Conservation (phyloP, 2,329 filamentous ascomycete species). For the Colletotrichum karsti region DNA sequence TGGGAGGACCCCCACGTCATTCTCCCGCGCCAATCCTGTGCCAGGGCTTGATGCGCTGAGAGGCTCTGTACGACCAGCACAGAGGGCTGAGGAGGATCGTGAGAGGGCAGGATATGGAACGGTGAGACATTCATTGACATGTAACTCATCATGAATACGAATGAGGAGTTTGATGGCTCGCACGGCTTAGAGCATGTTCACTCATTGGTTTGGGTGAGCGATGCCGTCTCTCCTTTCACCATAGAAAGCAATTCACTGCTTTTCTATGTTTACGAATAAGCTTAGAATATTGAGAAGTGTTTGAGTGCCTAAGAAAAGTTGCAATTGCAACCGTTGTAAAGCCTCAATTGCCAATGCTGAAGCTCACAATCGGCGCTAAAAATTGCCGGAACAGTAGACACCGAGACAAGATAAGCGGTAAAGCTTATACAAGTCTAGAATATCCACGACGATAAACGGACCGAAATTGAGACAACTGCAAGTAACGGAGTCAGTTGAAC, state of each 20-base stretch:
- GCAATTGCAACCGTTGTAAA: not conserved
- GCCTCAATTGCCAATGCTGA: not conserved
- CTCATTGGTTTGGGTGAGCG: no score
- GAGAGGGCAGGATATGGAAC: no score
- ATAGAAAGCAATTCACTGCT: no score
- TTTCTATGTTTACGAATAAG: no score
- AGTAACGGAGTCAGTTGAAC: not conserved
- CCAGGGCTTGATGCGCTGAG: not conserved
- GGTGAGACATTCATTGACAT: no score
- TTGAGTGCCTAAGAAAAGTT: not conserved
- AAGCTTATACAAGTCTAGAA: not conserved
- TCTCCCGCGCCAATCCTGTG: conserved; percentile 25
- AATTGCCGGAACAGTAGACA: not conserved
- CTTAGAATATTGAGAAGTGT: not conserved
- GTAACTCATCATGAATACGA: no score
- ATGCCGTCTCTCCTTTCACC: no score
- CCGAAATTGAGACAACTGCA: not conserved
- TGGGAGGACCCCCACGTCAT: conserved; percentile 21
- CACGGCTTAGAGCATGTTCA: no score
- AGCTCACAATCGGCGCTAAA: not conserved
- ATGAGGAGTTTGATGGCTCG: no score
- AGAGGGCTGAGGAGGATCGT: not conserved
- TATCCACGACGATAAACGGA: no score
- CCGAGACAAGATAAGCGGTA: not conserved
- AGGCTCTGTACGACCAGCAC: not conserved